phyloP scores from a whole-genome alignment of 805 yeast species.

The Candida hispaniensis region DNA sequence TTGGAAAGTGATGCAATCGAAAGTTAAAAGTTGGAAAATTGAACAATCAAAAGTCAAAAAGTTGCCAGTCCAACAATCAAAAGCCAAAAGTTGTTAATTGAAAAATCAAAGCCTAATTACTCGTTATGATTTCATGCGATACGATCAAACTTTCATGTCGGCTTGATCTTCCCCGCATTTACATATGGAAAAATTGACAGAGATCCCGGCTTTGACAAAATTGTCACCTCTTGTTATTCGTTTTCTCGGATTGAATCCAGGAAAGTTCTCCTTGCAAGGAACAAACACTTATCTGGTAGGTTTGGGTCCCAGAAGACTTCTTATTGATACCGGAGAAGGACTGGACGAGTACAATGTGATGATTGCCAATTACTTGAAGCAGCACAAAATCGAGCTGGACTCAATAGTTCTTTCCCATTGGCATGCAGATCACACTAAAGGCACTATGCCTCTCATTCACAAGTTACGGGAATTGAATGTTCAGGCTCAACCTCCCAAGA shows the following conservation, averaged over 20 bases:
- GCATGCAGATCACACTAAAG: constrained; percentile 30
- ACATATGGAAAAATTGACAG: constrained; percentile 15
- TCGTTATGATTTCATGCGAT: too few species aligned
- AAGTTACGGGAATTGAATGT: constrained; percentile 12
- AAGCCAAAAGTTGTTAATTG: too few species aligned
- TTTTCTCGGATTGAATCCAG: constrained; percentile 31
- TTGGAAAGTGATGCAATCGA: too few species aligned
- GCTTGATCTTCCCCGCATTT: too few species aligned
- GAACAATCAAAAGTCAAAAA: too few species aligned
- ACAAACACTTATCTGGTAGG: constrained; percentile 34
- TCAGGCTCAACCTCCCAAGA: constrained; percentile 5
- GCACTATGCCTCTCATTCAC: constrained; percentile 7
- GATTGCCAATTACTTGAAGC: constrained; percentile 22
- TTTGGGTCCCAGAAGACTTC: constrained; percentile 25
- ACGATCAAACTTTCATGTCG: too few species aligned
- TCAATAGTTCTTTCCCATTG: constrained; percentile 30
- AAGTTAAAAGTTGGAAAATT: too few species aligned
- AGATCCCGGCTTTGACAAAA: constrained; percentile 18
- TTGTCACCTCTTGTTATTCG: constrained; percentile 30
- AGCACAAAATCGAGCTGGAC: constrained; percentile 22
- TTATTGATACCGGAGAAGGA: constrained; percentile 32
- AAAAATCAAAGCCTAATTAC: too few species aligned
- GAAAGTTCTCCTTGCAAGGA: constrained; percentile 32
- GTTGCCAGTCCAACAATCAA: too few species aligned
- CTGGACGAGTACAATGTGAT: constrained; percentile 23